A percentile compares a stretch with the other conserved stretches of the same genome.
These are phyloP conservation scores for Melampsora allii-populina DNA, from an alignment of 1,284 basidiomycete species.

Conservation along the genomic window DNA sequence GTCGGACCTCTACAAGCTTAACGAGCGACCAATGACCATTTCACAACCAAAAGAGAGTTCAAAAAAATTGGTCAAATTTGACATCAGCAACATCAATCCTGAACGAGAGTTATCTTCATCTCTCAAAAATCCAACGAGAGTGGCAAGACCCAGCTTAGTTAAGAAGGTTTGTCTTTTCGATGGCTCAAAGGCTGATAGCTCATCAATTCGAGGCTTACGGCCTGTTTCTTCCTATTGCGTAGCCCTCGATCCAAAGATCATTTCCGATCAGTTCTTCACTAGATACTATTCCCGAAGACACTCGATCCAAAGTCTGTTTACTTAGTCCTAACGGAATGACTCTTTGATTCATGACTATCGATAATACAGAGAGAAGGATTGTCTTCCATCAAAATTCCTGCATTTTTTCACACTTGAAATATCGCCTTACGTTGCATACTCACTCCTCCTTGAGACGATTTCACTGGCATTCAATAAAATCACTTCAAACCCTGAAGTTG, in stretches of 20 bases:
- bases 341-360: not conserved
- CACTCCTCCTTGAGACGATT: too few relatives aligned
- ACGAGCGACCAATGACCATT: not conserved
- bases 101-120: not conserved
- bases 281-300: constrained; percentile 9
- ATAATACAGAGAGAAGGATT: too few relatives aligned
- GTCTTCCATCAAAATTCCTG: too few relatives aligned
- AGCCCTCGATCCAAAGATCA: constrained; percentile 9
- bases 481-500: too few relatives aligned
- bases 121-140: too few relatives aligned
- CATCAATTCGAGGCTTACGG: not conserved
- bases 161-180: not conserved
- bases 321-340: constrained; percentile 1
- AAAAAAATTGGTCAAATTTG: not conserved
- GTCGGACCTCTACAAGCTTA: not conserved
- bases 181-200: too few relatives aligned
- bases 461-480: too few relatives aligned
- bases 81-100: not conserved
- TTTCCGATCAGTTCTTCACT: constrained; percentile 1
- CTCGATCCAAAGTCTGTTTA: constrained; percentile 5
- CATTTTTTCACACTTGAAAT: too few relatives aligned
- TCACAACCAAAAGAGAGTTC: not conserved
- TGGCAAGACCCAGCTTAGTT: not conserved
- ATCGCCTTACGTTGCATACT: too few relatives aligned
- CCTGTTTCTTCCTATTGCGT: not conserved